phyloP scores from a whole-genome alignment of 2,329 filamentous ascomycete species.

The Phoma sp. region DNA sequence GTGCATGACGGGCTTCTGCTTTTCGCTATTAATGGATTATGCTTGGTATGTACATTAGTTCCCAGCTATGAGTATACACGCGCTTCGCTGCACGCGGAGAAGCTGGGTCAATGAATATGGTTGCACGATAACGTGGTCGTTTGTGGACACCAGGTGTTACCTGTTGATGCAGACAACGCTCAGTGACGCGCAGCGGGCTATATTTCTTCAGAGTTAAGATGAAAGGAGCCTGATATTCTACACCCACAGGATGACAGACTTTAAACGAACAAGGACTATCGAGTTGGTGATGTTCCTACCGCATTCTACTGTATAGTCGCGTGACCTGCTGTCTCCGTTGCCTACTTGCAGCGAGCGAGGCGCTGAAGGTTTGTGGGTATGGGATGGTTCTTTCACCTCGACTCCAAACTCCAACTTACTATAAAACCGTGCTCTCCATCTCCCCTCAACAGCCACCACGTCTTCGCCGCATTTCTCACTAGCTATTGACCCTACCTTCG shows the following conservation, averaged over 20 bases:
- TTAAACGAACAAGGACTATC: not conserved
- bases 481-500: not conserved
- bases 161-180: too few species aligned
- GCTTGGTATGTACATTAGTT: constrained; percentile 16
- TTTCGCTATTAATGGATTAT: constrained; percentile 15
- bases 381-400: constrained; percentile 8
- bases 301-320: too few species aligned
- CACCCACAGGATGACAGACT: not conserved
- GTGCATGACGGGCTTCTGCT: constrained; percentile 4
- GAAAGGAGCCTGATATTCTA: not conserved
- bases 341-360: not conserved
- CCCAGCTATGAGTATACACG: constrained; percentile 11
- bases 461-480: not conserved
- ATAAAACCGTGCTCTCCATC: not conserved
- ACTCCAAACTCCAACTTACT: not conserved
- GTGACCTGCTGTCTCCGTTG: not conserved
- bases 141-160: not conserved
- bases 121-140: not conserved
- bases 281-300: not conserved
- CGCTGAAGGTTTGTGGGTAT: not conserved
- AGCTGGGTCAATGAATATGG: constrained; percentile 2
- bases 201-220: not conserved
- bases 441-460: not conserved
- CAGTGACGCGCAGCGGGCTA: not conserved
- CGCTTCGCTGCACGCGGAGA: not conserved